Evolutionary conservation across 495 filamentous ascomycete species (phyloP).

Genomic region (Oidiodendron maius): DNA sequence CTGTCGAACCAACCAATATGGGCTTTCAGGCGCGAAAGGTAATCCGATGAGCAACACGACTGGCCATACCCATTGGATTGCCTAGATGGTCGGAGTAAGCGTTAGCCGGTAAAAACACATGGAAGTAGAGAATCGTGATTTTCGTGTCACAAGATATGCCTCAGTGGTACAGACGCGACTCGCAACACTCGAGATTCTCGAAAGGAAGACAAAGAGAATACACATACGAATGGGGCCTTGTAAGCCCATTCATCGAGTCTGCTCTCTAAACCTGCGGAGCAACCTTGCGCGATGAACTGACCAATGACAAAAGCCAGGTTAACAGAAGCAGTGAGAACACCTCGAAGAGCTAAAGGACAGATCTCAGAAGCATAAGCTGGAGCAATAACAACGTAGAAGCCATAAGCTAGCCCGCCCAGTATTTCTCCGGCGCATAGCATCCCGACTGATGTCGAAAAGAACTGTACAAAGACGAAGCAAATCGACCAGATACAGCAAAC

Average conservation of each 20-base stretch:
- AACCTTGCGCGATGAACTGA: slow-evolving; percentile 55
- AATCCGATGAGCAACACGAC: slow-evolving; percentile 34
- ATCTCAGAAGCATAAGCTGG: slow-evolving; percentile 36
- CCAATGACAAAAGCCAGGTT: slow-evolving; percentile 68
- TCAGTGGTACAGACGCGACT: background rate
- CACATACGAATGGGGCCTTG: slow-evolving; percentile 53
- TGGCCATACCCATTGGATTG: slow-evolving; percentile 42
- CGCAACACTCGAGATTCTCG: background rate
- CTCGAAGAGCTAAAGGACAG: slow-evolving; percentile 14
- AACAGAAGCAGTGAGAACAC: slow-evolving; percentile 13
- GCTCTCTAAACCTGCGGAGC: slow-evolving; percentile 34
- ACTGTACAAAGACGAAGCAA: slow-evolving; percentile 47
- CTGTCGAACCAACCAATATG: slow-evolving; percentile 66
- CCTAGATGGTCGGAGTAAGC: too few relatives aligned
- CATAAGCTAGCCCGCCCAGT: slow-evolving; percentile 69
- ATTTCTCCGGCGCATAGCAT: slow-evolving; percentile 61
- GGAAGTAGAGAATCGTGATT: too few relatives aligned
- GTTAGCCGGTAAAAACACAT: too few relatives aligned
- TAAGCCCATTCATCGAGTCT: slow-evolving; percentile 43
- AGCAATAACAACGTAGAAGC: slow-evolving; percentile 49
- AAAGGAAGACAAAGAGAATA: too few relatives aligned
- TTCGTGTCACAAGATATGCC: too few relatives aligned
- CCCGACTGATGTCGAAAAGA: slow-evolving; percentile 56
- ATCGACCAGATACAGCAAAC: slow-evolving; percentile 31
- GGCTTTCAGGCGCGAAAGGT: slow-evolving; percentile 39